Percentiles rank a stretch among this genome's conserved stretches.
Evolutionary conservation across 139 green algal species (phyloP).

Genomic region (Auxenochlorella protothecoides): DNA sequence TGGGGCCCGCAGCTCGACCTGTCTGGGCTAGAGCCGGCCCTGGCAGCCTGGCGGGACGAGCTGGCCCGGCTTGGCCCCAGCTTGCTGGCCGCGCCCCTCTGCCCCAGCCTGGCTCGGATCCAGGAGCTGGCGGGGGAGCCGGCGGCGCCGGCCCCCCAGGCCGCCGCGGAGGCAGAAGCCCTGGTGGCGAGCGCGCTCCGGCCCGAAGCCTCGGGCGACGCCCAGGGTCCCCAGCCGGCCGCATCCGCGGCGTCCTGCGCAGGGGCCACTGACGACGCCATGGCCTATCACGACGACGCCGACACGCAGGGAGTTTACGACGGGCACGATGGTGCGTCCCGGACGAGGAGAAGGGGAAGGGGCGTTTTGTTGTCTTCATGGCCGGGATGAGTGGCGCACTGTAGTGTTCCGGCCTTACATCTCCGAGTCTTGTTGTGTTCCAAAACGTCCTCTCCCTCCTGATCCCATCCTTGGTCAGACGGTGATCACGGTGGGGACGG

Average conservation of each 20-base stretch:
- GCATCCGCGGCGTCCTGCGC: neutral
- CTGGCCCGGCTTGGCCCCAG: neutral
- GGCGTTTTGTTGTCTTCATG: too few relatives aligned
- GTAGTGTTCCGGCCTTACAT: too few relatives aligned
- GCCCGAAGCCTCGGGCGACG: neutral
- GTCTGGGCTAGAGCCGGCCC: neutral
- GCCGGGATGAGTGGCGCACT: too few relatives aligned
- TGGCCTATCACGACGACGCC: too few relatives aligned
- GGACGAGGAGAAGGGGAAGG: too few relatives aligned
- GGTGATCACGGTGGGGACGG: too few relatives aligned
- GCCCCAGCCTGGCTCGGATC: constrained; percentile 22
- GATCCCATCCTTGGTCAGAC: too few relatives aligned
- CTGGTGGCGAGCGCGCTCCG: too few relatives aligned
- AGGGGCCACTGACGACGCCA: neutral
- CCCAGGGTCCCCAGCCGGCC: neutral
- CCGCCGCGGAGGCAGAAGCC: neutral
- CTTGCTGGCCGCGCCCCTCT: constrained; percentile 2
- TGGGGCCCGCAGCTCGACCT: neutral
- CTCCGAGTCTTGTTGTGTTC: too few relatives aligned
- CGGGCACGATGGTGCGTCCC: too few relatives aligned
- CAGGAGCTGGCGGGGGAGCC: constrained; percentile 6
- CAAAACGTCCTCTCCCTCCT: too few relatives aligned
- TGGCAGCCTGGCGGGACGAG: neutral
- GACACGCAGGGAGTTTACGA: too few relatives aligned
- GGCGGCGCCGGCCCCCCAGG: neutral